Evolutionary conservation across 2,329 filamentous ascomycete genomes (phyloP).

Genomic region (Colletotrichum tamarilloi): DNA sequence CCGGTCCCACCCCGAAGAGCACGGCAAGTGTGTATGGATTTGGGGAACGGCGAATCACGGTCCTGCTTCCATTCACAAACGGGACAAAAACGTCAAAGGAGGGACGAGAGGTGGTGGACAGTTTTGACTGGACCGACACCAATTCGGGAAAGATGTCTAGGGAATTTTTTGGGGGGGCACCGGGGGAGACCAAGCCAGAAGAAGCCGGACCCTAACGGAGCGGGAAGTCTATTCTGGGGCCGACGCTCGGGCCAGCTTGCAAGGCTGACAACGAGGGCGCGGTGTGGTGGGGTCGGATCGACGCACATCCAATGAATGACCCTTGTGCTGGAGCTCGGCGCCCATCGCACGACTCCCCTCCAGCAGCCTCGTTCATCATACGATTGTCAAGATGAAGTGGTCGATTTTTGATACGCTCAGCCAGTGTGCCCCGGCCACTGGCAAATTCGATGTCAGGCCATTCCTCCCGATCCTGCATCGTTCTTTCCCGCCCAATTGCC

Average conservation of each 20-base stretch:
- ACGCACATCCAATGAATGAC: conserved; percentile 16
- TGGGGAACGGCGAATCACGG: not conserved
- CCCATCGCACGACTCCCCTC: conserved; percentile 42
- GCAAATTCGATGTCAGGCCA: conserved; percentile 37
- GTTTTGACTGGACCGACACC: not conserved
- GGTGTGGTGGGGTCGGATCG: conserved; percentile 4
- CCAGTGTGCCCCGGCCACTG: conserved; percentile 34
- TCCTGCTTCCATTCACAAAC: not conserved
- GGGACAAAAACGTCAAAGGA: not conserved
- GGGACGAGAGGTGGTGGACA: not conserved
- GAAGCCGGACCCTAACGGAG: conserved; percentile 22
- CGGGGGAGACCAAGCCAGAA: not conserved
- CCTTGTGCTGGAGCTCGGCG: conserved; percentile 23
- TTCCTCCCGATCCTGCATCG: conserved; percentile 24
- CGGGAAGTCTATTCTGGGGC: conserved; percentile 33
- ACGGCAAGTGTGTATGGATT: not conserved
- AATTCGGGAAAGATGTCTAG: not conserved
- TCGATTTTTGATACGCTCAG: conserved; percentile 34
- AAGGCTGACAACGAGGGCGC: conserved; percentile 24
- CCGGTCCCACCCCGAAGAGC: not conserved
- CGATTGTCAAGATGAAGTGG: conserved; percentile 43
- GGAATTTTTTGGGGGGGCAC: not conserved
- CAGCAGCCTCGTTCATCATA: conserved; percentile 52
- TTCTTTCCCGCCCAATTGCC: conserved; percentile 9
- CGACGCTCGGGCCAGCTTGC: conserved; percentile 16